These are phyloP conservation scores for Candida sp. DNA, from an alignment of 1,139 yeast genomes.

Conservation along the genomic window DNA sequence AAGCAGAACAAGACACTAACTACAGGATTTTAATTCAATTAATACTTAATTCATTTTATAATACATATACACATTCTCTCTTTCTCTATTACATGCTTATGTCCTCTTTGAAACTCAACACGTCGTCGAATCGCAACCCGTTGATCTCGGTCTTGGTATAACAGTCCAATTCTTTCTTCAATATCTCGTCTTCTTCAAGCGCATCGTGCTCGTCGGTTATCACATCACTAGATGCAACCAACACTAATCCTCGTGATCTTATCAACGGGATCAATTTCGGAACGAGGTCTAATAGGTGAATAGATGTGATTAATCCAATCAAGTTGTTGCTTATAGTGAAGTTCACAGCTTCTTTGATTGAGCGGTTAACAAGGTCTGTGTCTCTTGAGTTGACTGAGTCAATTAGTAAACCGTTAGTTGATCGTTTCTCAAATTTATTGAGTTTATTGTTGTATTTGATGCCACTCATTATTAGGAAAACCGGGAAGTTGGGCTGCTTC, in stretches of 20 bases:
- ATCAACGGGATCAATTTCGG: slow-evolving; percentile 80
- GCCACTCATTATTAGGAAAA: slow-evolving; percentile 81
- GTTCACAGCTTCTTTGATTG: slow-evolving; percentile 53
- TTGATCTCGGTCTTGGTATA: slow-evolving; percentile 64
- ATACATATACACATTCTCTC: neutral
- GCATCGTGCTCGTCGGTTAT: slow-evolving; percentile 30
- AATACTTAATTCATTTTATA: neutral
- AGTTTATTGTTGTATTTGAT: slow-evolving; percentile 41
- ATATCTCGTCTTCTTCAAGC: slow-evolving; percentile 19
- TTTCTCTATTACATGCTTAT: slow-evolving; percentile 44
- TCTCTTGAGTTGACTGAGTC: slow-evolving; percentile 20
- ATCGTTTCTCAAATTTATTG: slow-evolving; percentile 39
- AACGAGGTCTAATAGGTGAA: slow-evolving; percentile 69
- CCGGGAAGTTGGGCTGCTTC: slow-evolving; percentile 99
- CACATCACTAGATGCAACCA: slow-evolving; percentile 66
- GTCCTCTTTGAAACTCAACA: slow-evolving; percentile 72
- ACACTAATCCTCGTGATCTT: slow-evolving; percentile 78
- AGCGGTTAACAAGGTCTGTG: slow-evolving; percentile 47
- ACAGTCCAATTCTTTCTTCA: slow-evolving; percentile 43
- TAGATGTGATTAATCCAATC: slow-evolving; percentile 81
- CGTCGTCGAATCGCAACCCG: slow-evolving; percentile 71
- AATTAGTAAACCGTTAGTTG: slow-evolving; percentile 46
- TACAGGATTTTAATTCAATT: neutral
- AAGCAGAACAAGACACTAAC: neutral
- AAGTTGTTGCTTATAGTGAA: slow-evolving; percentile 85